These are phyloP conservation scores for Xylaria scruposa DNA, from an alignment of 495 filamentous ascomycete species.

Conservation along the genomic window DNA sequence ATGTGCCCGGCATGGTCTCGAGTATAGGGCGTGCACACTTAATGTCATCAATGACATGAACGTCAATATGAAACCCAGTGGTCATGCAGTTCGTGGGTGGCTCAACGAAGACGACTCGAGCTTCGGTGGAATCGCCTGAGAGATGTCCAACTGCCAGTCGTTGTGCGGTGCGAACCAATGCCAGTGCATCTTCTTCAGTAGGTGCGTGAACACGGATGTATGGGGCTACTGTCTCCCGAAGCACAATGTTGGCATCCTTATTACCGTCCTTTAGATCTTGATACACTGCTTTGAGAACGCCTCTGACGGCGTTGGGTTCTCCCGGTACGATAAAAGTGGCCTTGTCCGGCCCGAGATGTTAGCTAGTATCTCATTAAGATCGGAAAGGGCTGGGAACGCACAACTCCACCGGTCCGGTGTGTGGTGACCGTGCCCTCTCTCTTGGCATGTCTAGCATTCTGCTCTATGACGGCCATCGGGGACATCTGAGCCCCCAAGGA, in stretches of 20 bases:
- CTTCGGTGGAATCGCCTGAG: conserved; percentile 16
- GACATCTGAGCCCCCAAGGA: background rate
- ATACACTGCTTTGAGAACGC: conserved; percentile 33
- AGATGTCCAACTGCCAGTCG: conserved; percentile 35
- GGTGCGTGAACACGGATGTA: conserved; percentile 29
- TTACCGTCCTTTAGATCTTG: conserved; percentile 31
- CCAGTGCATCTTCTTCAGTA: conserved; percentile 19
- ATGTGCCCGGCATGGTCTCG: background rate
- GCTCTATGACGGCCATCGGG: background rate
- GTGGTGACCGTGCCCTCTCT: background rate
- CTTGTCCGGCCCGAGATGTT: conserved; percentile 22
- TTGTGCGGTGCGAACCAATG: conserved; percentile 36
- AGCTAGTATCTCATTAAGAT: conserved; percentile 10
- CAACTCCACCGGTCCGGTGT: background rate
- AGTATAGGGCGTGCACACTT: conserved; percentile 26
- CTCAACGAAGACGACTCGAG: conserved; percentile 31
- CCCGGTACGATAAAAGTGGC: conserved; percentile 35
- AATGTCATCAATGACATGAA: conserved; percentile 19
- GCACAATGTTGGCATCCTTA: conserved; percentile 16
- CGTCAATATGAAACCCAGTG: conserved; percentile 24
- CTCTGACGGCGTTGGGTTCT: conserved; percentile 24
- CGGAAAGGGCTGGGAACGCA: background rate
- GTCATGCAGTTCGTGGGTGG: conserved; percentile 24
- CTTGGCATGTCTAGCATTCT: background rate
- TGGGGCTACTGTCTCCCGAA: conserved; percentile 18